phyloP scores from a whole-genome alignment of 2,329 filamentous ascomycete species.

The Penicillium sp. region DNA sequence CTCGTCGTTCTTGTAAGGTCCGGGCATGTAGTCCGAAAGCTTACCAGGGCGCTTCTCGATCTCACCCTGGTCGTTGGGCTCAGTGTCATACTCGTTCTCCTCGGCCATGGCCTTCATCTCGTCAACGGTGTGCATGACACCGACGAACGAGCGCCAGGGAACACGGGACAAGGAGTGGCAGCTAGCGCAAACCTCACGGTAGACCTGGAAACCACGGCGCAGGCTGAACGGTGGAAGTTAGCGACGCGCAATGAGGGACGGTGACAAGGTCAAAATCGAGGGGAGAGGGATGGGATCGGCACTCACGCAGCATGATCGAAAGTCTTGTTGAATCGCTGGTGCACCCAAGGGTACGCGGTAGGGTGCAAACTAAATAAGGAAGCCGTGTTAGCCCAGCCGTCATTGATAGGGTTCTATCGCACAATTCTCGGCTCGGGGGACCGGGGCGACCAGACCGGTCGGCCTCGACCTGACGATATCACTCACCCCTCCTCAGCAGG shows the following conservation, averaged over 20 bases:
- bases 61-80: conserved; percentile 96
- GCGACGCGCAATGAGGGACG: conserved; percentile 10
- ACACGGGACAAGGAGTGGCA: conserved; percentile 96
- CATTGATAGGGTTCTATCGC: conserved; percentile 15
- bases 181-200: conserved; percentile 94
- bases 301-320: conserved; percentile 95
- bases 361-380: conserved; percentile 71
- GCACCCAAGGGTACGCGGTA: conserved; percentile 91
- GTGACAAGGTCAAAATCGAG: neutral
- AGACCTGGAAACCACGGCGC: conserved; percentile 98
- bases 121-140: conserved; percentile 87
- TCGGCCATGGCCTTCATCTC: conserved; percentile 97
- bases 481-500: conserved; percentile 98
- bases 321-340: conserved; percentile 85
- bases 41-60: conserved; percentile 99
- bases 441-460: conserved; percentile 14
- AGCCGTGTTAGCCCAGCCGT: conserved; percentile 23
- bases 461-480: neutral
- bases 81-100: conserved; percentile 96
- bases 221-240: conserved; percentile 55
- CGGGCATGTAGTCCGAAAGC: conserved; percentile 92
- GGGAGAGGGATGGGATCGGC: conserved; percentile 8
- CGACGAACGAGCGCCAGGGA: conserved; percentile 87
- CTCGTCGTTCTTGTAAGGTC: conserved; percentile 98
- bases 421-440: conserved; percentile 24